Conservation (phyloP, 345 rosid genomes). For the Orychophragmus violaceus region DNA sequence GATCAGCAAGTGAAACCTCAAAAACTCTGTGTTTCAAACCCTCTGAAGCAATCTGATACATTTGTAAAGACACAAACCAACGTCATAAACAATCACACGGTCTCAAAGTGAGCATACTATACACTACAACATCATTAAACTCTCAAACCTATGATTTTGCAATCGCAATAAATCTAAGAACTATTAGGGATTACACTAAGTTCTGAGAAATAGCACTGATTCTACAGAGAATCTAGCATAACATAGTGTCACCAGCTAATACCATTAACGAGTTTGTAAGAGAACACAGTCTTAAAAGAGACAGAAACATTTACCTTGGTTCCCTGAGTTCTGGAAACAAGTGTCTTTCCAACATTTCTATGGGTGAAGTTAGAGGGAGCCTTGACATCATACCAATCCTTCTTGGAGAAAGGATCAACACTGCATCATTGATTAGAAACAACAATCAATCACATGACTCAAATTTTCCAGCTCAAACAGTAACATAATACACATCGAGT, state of each 20-base stretch:
- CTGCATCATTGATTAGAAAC: conserved; percentile 22
- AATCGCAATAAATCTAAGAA: background rate
- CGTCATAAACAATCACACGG: background rate
- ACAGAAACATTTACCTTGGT: conserved; percentile 52
- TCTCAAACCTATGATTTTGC: background rate
- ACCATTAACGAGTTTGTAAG: background rate
- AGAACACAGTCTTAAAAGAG: background rate
- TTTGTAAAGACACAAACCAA: background rate
- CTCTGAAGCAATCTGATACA: conserved; percentile 89
- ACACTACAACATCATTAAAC: background rate
- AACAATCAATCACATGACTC: background rate
- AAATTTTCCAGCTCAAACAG: background rate
- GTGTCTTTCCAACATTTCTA: conserved; percentile 83
- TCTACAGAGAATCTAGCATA: background rate
- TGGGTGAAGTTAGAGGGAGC: conserved; percentile 68
- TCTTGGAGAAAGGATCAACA: conserved; percentile 89
- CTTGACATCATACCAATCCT: conserved; percentile 97
- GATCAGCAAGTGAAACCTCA: conserved; percentile 88
- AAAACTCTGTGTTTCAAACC: conserved; percentile 89
- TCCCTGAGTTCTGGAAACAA: conserved; percentile 92
- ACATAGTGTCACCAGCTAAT: background rate
- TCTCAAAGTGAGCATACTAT: too few species aligned
- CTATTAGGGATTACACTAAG: background rate
- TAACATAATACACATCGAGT: background rate
- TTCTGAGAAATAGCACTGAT: background rate